A percentile compares a stretch with the other conserved stretches of the same genome.
Evolutionary conservation across 2,329 filamentous ascomycete species (phyloP).

Genomic region (Macrophomina phaseolina): DNA sequence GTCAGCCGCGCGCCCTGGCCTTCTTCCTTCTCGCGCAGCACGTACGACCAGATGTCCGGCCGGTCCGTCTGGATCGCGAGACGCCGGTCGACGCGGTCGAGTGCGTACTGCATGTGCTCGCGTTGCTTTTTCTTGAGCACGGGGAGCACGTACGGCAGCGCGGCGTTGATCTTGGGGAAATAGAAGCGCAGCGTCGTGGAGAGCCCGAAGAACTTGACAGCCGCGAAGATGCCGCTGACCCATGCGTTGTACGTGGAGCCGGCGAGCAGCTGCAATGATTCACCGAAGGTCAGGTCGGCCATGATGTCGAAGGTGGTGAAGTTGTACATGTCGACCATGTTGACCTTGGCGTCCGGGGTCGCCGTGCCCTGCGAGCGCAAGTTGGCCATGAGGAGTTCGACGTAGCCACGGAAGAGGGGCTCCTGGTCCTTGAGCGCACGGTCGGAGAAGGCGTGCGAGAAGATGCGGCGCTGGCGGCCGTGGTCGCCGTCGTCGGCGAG

Average conservation of each 20-base stretch:
- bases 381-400: slow-evolving; percentile 36
- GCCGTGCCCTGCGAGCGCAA: slow-evolving; percentile 45
- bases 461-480: slow-evolving; percentile 44
- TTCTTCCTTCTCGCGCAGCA: slow-evolving; percentile 15
- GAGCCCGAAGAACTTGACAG: slow-evolving; percentile 30
- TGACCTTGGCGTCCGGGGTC: slow-evolving; percentile 29
- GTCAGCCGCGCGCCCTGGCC: background rate
- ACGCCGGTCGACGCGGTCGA: slow-evolving; percentile 20
- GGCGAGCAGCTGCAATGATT: slow-evolving; percentile 39
- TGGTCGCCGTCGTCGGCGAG: slow-evolving; percentile 48
- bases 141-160: slow-evolving; percentile 13
- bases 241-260: slow-evolving; percentile 38
- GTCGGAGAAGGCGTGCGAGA: slow-evolving; percentile 49
- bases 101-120: slow-evolving; percentile 14
- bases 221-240: slow-evolving; percentile 39
- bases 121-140: slow-evolving; percentile 6
- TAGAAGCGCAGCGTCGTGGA: slow-evolving; percentile 22
- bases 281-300: slow-evolving; percentile 41
- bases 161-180: slow-evolving; percentile 16
- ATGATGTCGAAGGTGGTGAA: slow-evolving; percentile 44
- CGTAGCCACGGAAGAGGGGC: slow-evolving; percentile 47
- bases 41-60: slow-evolving; percentile 24
- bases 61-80: background rate
- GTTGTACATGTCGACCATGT: slow-evolving; percentile 36
- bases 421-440: slow-evolving; percentile 49